A percentile compares a stretch with the other conserved stretches of the same genome.
phyloP scores from a whole-genome alignment of 1,284 basidiomycete species.

The Melampsora occidentalis region DNA sequence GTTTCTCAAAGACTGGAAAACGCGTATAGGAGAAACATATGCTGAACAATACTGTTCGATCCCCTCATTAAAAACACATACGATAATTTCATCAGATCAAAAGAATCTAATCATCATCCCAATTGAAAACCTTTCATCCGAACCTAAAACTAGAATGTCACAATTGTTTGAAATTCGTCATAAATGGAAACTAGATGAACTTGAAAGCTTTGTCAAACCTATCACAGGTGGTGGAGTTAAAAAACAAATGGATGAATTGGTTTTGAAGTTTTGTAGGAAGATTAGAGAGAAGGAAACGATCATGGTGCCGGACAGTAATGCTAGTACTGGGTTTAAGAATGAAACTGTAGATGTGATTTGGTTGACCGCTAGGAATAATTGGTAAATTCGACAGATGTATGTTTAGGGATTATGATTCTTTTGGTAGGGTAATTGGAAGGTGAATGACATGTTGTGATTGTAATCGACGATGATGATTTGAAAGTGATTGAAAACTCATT shows the following conservation, averaged over 20 bases:
- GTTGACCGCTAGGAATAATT: slow-evolving; percentile 39
- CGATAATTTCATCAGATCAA: slow-evolving; percentile 30
- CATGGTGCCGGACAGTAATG: neutral
- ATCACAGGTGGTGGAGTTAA: slow-evolving; percentile 34
- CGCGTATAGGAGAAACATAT: slow-evolving; percentile 2
- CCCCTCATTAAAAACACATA: slow-evolving; percentile 27
- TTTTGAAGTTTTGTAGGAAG: slow-evolving; percentile 42
- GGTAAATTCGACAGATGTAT: neutral
- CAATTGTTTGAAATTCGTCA: slow-evolving; percentile 32
- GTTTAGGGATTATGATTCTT: slow-evolving; percentile 4
- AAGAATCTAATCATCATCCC: slow-evolving; percentile 27
- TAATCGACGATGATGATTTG: neutral
- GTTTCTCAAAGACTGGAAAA: slow-evolving; percentile 27
- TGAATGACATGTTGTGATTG: neutral
- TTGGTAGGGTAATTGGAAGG: neutral
- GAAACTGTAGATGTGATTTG: slow-evolving; percentile 22
- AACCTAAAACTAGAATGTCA: slow-evolving; percentile 30
- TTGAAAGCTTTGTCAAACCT: slow-evolving; percentile 32
- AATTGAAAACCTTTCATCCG: slow-evolving; percentile 31
- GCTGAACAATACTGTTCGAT: slow-evolving; percentile 12
- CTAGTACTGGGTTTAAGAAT: neutral
- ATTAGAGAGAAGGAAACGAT: slow-evolving; percentile 30
- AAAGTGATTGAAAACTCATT: neutral
- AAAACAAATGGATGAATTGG: slow-evolving; percentile 38
- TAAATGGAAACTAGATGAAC: slow-evolving; percentile 34